These are phyloP conservation scores for Mycena crocata DNA, from an alignment of 768 basidiomycete genomes.

Conservation along the genomic window DNA sequence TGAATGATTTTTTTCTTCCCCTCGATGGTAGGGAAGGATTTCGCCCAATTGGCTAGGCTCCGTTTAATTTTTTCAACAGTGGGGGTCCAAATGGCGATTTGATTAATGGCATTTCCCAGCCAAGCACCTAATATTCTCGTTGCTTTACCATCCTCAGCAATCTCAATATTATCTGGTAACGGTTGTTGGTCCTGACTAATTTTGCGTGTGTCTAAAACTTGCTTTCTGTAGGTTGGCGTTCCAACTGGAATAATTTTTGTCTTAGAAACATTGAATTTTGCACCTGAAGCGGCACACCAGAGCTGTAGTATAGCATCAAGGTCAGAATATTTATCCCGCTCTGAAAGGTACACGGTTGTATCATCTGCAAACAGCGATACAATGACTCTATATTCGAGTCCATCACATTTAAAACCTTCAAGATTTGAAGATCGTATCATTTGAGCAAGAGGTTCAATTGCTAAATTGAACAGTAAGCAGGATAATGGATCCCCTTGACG, in stretches of 20 bases:
- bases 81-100: constrained; percentile 27
- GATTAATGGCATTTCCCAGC: constrained; percentile 36
- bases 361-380: constrained; percentile 55
- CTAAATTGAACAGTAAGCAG: constrained; percentile 52
- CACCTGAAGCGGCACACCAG: constrained; percentile 47
- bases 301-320: constrained; percentile 41
- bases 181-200: background rate
- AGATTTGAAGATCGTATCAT: constrained; percentile 44
- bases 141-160: constrained; percentile 30
- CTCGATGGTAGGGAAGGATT: too few species aligned
- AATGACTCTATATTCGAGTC: constrained; percentile 39
- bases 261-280: constrained; percentile 54
- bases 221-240: background rate
- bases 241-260: constrained; percentile 35
- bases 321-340: constrained; percentile 38
- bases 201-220: background rate
- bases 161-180: constrained; percentile 14
- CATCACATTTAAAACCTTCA: constrained; percentile 39
- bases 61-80: constrained; percentile 36
- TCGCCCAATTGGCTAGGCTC: constrained; percentile 19
- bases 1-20: constrained; percentile 40
- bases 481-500: constrained; percentile 52
- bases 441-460: constrained; percentile 52
- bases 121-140: constrained; percentile 31
- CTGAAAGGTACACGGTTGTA: constrained; percentile 49